A percentile compares a stretch with the other conserved stretches of the same genome.
Conservation (phyloP, 306 rosid species). For the Betula pendula region DNA sequence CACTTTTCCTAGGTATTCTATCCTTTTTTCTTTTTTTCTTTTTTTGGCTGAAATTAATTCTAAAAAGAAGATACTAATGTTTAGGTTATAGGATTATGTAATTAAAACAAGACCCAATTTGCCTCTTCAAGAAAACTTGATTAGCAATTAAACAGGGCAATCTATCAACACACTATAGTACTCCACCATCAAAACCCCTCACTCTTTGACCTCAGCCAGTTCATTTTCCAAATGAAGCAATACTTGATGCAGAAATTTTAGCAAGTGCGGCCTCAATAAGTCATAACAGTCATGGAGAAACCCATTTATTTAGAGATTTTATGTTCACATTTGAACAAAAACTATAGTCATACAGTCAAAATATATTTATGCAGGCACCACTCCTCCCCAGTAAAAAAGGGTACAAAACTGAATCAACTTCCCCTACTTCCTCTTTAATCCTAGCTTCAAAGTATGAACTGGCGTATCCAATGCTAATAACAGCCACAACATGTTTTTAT, state of each 20-base stretch:
- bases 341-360: not conserved
- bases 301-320: not conserved
- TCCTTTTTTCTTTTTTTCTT: no score
- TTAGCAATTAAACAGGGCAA: not conserved
- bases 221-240: not conserved
- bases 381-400: not conserved
- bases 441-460: not conserved
- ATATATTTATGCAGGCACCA: not conserved
- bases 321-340: not conserved
- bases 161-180: not conserved
- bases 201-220: not conserved
- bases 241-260: not conserved
- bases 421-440: not conserved
- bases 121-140: not conserved
- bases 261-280: not conserved
- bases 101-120: no score
- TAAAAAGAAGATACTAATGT: no score
- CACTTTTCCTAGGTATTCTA: no score
- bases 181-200: not conserved
- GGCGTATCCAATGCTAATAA: not conserved
- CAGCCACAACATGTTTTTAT: conserved; percentile 1
- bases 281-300: conserved; percentile 6
- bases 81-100: no score
- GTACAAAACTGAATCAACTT: not conserved
- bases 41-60: no score